Conservation (phyloP, 805 yeast genomes). For the Suhomyces sp. region DNA sequence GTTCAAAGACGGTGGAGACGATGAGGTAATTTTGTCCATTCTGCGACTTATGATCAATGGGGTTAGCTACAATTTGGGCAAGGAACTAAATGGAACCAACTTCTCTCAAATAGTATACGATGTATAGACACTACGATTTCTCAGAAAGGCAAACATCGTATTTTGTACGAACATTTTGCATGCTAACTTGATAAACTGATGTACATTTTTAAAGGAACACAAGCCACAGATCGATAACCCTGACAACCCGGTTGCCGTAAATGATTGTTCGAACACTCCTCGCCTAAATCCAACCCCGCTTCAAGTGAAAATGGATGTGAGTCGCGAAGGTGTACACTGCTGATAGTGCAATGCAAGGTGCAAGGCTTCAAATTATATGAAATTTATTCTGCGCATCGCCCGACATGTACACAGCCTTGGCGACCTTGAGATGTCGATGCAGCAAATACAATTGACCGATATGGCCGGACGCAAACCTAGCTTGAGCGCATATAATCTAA, state of each 20-base stretch:
- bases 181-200: not conserved
- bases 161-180: not conserved
- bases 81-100: slow-evolving; percentile 40
- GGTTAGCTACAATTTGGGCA: slow-evolving; percentile 31
- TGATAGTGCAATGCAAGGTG: not conserved
- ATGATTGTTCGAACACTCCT: not conserved
- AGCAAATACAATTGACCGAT: too few species aligned
- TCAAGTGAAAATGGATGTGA: not conserved
- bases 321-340: not conserved
- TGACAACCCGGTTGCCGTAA: not conserved
- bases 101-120: slow-evolving; percentile 30
- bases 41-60: slow-evolving; percentile 32
- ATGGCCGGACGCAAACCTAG: not conserved
- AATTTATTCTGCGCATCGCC: not conserved
- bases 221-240: not conserved
- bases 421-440: not conserved
- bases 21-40: slow-evolving; percentile 14
- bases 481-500: too few species aligned
- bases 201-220: not conserved
- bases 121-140: not conserved
- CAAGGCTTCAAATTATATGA: not conserved
- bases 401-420: not conserved
- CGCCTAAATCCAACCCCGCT: not conserved
- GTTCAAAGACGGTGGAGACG: slow-evolving; percentile 36
- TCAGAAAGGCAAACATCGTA: not conserved